Evolutionary conservation across 23 red algal species (phyloP), one percentile per base, ranked within the genome.

Genomic region (Agarophyton chilense): DNA sequence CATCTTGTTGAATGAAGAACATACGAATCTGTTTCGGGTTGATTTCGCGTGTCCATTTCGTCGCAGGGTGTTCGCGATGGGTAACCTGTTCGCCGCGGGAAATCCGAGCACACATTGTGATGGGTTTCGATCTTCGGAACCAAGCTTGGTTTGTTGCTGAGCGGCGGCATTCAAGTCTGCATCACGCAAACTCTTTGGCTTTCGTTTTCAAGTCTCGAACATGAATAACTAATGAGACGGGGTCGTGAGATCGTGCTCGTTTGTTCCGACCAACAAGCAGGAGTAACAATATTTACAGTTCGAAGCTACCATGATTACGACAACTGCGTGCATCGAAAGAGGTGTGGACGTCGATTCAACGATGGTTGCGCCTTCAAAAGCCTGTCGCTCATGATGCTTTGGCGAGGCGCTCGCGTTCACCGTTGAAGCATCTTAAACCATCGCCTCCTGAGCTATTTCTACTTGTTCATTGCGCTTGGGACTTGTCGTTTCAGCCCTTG

Each of bases 221-320:
- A n/a, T n/a, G n/a, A n/a, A n/a, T n/a, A n/a, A n/a, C n/a, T n/a
- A 25, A 18, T 29, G 11, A 35, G 4, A 11, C 6, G n/a, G n/a
- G n/a, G 31, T 36, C 9, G 35, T 16, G 60, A 65, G 31, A 36
- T 36, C 26, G 5, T 2, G 16, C 13, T 26, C 26, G 11, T 36
- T 36, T 14, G 22, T 36, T 38, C 16, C n/a, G 7, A 31, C 31
- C 33, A 29, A 36, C 16, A 65, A 65, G 22, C 60, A 65, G 60
- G 31, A 65, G 60, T 65, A 65, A 65, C 60, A 62, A 65, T 65
- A 65, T 65, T 65, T 65, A 65, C 60, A 65, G 60, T 65, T 65
- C 60, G 31, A 35, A 65, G 60, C 60, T 65, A 36, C 60, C 60
- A 18, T 36, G 12, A 14, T 65, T 6, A 36, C 12, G 35, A 6